Evolutionary conservation across 129 eudicot species (phyloP).

Genomic region (Flaveria robusta): DNA sequence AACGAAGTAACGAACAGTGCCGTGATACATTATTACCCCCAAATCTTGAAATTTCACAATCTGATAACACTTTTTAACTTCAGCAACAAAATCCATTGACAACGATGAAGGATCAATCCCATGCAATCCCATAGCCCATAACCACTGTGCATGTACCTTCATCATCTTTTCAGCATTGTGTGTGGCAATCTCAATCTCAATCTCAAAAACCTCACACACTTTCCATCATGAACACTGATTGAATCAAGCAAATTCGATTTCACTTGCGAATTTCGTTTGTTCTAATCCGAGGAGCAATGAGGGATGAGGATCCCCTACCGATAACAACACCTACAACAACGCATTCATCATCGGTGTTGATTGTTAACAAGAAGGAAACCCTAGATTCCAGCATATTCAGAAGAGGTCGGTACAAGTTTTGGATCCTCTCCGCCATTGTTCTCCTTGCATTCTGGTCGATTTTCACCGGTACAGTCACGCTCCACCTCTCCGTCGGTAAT

Average conservation of each 20-base stretch:
- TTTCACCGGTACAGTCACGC: constrained; percentile 87
- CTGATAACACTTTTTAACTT: constrained; percentile 9
- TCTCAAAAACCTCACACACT: constrained; percentile 36
- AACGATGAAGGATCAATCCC: constrained; percentile 29
- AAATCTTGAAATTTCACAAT: constrained; percentile 24
- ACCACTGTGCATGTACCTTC: constrained; percentile 29
- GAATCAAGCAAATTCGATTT: constrained; percentile 21
- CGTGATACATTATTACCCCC: constrained; percentile 23
- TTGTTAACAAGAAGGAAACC: constrained; percentile 45
- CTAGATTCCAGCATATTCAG: constrained; percentile 49
- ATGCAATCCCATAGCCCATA: constrained; percentile 21
- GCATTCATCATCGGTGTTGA: constrained; percentile 39
- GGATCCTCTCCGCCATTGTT: constrained; percentile 80
- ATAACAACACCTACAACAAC: constrained; percentile 60
- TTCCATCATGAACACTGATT: constrained; percentile 23
- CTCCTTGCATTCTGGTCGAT: constrained; percentile 88
- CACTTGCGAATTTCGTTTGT: neutral
- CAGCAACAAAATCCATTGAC: constrained; percentile 27
- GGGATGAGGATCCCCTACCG: constrained; percentile 81
- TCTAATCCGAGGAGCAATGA: constrained; percentile 40
- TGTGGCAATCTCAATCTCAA: constrained; percentile 23
- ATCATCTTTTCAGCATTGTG: constrained; percentile 22
- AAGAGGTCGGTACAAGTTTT: constrained; percentile 79
- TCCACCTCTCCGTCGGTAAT: constrained; percentile 82
- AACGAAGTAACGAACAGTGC: constrained; percentile 11